Evolutionary conservation across 805 yeast species (phyloP), one percentile per base, ranked within the genome.

Genomic region (Starmerella scarabaei): DNA sequence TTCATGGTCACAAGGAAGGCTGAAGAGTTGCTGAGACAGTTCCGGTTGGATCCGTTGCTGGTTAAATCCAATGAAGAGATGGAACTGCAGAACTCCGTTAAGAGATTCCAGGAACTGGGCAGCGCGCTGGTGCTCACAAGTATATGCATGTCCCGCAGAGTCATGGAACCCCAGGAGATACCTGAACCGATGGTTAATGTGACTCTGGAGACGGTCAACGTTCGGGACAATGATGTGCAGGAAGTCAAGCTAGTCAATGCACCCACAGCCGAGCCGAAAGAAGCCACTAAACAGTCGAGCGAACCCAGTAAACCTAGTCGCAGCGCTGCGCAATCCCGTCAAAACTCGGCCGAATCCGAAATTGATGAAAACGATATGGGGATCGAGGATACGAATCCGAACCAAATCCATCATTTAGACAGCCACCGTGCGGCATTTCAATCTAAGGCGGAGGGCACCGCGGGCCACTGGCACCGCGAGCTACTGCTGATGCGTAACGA

Each of bases 401-500:
- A 16, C 5, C 21, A 19, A 20, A 19, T 16, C 7, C 20, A 18
- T 9, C 21, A 30, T n/a, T n/a, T 37, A 4, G 35, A 37, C 11
- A 36, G 21, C 14, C 35, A 21, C 23, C 19, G 38, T 8, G 9
- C 19, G 16, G 42, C 42, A 2, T 37, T 39, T 20, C 28, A 38
- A 17, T 37, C 30, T 32, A 36, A 30, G 3, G 38, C 36, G 5
- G 35, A 36, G 17, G 36, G 36, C 17, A 34, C 38, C 12, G 50
- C 41, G 3, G 47, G 48, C 4, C 37, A 48, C 36, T 48, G 43
- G 44, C 45, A 71, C 40, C 61, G 82, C 41, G 82, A 78, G 50
- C 58, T 76, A 14, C 54, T 77, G 40, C 60, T 77, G 28, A 50
- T 66, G 42, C 67, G 67, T 37, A 78, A 77, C 53, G 84, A 77